phyloP scores from a whole-genome alignment of 2,329 filamentous ascomycete species.

The Phialocephala sp. region DNA sequence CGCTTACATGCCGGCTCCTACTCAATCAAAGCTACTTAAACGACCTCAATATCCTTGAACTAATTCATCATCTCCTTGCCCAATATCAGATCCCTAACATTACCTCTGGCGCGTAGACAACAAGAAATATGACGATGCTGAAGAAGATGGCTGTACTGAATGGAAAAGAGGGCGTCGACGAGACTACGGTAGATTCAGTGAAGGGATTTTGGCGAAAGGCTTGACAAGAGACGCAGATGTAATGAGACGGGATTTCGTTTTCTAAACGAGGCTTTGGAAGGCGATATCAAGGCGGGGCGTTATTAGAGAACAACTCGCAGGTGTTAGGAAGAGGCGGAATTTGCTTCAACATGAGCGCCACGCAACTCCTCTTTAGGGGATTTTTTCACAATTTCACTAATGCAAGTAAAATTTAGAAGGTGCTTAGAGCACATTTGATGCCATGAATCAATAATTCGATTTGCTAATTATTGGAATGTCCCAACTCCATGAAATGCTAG shows the following conservation, averaged over 20 bases:
- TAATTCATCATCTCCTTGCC: constrained; percentile 1
- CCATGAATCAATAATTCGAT: background rate
- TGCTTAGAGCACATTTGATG: background rate
- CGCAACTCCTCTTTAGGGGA: background rate
- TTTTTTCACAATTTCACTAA: background rate
- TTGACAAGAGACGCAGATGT: no score
- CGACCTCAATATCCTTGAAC: background rate
- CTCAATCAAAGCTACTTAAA: background rate
- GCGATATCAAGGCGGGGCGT: no score
- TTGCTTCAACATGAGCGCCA: background rate
- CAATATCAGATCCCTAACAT: background rate
- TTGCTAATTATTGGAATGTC: background rate
- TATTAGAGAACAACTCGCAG: no score
- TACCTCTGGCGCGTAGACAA: constrained; percentile 25
- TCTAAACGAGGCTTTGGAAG: no score
- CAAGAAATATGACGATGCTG: background rate
- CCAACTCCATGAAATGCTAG: constrained; percentile 4
- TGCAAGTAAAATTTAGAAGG: background rate
- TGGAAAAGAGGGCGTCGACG: constrained; percentile 1
- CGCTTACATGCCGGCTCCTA: background rate
- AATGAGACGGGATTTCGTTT: no score
- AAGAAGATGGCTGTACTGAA: background rate
- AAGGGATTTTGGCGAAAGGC: no score
- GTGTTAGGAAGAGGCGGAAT: background rate
- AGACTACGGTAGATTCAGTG: no score